phyloP scores from a whole-genome alignment of 306 rosid species.

The Gynostemma pentaphyllum region DNA sequence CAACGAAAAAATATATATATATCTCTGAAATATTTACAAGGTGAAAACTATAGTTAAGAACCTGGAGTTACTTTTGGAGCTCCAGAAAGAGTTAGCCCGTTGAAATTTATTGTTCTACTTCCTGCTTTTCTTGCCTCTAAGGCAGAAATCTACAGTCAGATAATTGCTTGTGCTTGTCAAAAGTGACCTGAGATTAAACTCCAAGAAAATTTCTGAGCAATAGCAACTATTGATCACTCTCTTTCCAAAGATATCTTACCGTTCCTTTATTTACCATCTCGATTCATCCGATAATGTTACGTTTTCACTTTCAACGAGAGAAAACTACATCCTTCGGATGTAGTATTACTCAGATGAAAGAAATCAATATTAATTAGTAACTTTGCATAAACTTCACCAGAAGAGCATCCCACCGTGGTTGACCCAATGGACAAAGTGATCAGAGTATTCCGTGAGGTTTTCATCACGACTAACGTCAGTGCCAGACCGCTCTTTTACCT shows the following conservation, averaged over 20 bases:
- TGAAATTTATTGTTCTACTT: constrained; percentile 1
- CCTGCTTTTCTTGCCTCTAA: background rate
- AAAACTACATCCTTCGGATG: constrained; percentile 54
- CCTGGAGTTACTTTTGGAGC: constrained; percentile 10
- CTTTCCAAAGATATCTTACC: constrained; percentile 4
- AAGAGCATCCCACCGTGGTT: constrained; percentile 27
- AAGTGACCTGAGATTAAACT: constrained; percentile 11
- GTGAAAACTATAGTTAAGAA: constrained; percentile 10
- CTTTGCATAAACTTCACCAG: constrained; percentile 6
- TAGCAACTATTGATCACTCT: background rate
- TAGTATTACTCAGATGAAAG: constrained; percentile 14
- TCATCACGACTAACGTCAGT: constrained; percentile 19
- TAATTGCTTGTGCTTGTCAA: constrained; percentile 3
- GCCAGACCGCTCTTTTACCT: constrained; percentile 17
- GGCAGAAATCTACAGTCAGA: background rate
- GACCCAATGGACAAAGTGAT: constrained; percentile 37
- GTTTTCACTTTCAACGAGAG: constrained; percentile 8
- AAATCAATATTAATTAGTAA: constrained; percentile 11
- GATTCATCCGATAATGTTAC: background rate
- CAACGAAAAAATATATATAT: constrained; percentile 4
- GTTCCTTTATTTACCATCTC: constrained; percentile 30
- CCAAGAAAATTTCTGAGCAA: constrained; percentile 10
- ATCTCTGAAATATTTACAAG: constrained; percentile 6
- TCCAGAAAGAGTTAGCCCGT: constrained; percentile 9
- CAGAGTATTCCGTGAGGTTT: constrained; percentile 13